Base-by-base conservation (phyloP, 2,329 filamentous ascomycete species). In the Lasiodiplodia hormozganensis region DNA sequence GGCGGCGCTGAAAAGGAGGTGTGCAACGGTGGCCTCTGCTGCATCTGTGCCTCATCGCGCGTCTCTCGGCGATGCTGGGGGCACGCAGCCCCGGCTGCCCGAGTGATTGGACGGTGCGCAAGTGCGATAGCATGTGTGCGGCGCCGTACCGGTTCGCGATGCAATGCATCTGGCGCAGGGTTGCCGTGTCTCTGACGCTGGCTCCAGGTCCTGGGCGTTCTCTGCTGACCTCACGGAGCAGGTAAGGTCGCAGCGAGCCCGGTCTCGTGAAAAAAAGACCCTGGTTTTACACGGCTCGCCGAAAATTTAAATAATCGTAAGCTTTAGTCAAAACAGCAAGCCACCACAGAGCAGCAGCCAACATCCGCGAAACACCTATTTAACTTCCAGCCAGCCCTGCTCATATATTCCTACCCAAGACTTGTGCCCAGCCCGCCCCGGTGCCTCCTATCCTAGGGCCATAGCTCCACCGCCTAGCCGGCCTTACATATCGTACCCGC, bases 291-390 rank as follows among this genome's bases (percentile, higher is more conserved):
- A 52, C 38, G 60, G 60, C 62, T 36, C 49, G 62, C 51, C 62
- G 62, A 65, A 65, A 65, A 54, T 65, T 65, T 65, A 47, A 47
- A 28, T 28, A 56, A 65, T 56, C 62, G 49, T 40, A 31, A 54
- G 62, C 62, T 53, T 65, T 65, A 65, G 62, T 65, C 62, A 65
- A 65, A 65, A 54, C 34, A 21, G 62, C 34, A 65, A 65, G 62
- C 62, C 62, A 64, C 60, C 25, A 65, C 60, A 49, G 38, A 34
- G 38, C 57, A 62, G 34, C 58, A 62, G 60, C 60, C 60, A 62
- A 52, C 60, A 62, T 38, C 60, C 51, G 28, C 60, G 31, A 62
- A 52, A 62, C 60, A 62, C 60, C 43, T 62, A 62, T 62, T 62
- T 62, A 52, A 52, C 43, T 51, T 31, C 60, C 60, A 21, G 43